Percentiles rank a stretch among this genome's conserved stretches.
These are phyloP conservation scores for Postia placenta DNA, from an alignment of 768 basidiomycete genomes.

Conservation along the genomic window DNA sequence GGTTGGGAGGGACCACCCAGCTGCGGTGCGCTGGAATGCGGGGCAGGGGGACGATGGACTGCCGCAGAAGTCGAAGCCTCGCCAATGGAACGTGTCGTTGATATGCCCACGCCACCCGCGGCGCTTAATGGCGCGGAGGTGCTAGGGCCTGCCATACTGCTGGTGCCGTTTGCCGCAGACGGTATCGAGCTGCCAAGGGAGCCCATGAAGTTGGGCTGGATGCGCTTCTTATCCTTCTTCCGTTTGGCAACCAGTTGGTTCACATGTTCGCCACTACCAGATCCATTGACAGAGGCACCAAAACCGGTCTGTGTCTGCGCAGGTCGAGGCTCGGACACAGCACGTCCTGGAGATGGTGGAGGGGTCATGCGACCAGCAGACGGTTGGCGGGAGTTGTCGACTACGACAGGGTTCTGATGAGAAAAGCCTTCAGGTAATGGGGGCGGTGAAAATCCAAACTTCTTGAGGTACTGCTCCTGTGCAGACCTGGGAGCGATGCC, in stretches of 20 bases:
- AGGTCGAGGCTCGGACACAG: conserved; percentile 11
- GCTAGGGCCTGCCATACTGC: conserved; percentile 4
- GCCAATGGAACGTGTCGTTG: conserved; percentile 7
- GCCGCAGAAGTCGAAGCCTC: conserved; percentile 7
- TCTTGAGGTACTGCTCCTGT: conserved; percentile 74
- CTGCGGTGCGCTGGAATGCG: conserved; percentile 9
- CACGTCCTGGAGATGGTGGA: conserved; percentile 40
- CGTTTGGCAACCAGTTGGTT: conserved; percentile 75
- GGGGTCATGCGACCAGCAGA: conserved; percentile 31
- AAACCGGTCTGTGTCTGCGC: conserved; percentile 38
- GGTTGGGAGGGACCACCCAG: conserved; percentile 6
- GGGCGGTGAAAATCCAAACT: conserved; percentile 69
- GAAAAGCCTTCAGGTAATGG: conserved; percentile 69
- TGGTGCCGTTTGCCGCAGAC: conserved; percentile 22
- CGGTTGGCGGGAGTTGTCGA: conserved; percentile 1
- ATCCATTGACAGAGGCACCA: conserved; percentile 17
- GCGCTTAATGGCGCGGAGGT: background rate
- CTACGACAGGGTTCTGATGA: conserved; percentile 28
- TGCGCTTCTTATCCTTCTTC: conserved; percentile 57
- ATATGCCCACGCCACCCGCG: conserved; percentile 3
- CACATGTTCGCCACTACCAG: conserved; percentile 45
- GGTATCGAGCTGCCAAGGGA: conserved; percentile 27
- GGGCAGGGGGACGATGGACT: conserved; percentile 1
- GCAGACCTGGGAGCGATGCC: conserved; percentile 70
- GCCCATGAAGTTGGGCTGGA: conserved; percentile 39